Percentiles rank a stretch among this genome's conserved stretches.
These are phyloP conservation scores for Malassezia slooffiae DNA, from an alignment of 1,284 basidiomycete species.

Conservation along the genomic window DNA sequence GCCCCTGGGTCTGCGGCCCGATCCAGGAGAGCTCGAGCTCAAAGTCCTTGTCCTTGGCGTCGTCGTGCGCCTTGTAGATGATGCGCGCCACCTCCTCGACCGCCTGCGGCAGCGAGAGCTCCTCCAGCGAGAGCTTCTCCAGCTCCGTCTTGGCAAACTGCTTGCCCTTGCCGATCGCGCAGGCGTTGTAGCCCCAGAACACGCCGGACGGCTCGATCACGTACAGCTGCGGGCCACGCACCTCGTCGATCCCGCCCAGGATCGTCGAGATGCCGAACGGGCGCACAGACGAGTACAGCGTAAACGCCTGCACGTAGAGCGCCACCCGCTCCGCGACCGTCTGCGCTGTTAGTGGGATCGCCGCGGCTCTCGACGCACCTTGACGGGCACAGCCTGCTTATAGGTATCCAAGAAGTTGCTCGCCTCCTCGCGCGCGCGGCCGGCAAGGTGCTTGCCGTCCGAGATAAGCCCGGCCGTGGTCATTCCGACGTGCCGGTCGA, in stretches of 20 bases:
- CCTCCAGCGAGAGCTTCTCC: constrained; percentile 79
- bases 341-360: constrained; percentile 49
- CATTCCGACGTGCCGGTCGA: constrained; percentile 86
- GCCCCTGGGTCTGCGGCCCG: constrained; percentile 67
- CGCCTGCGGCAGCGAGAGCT: constrained; percentile 54
- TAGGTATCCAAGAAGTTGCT: constrained; percentile 65
- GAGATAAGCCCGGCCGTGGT: constrained; percentile 70
- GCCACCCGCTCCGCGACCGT: constrained; percentile 71
- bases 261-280: constrained; percentile 93
- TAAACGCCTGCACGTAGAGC: constrained; percentile 86
- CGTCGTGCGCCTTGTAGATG: constrained; percentile 94
- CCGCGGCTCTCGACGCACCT: constrained; percentile 54
- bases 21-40: constrained; percentile 98
- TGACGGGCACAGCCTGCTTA: constrained; percentile 65
- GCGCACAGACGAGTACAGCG: constrained; percentile 91
- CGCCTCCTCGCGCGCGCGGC: constrained; percentile 75
- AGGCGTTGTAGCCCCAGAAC: constrained; percentile 56
- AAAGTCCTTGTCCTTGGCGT: constrained; percentile 92
- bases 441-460: constrained; percentile 80
- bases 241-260: constrained; percentile 76
- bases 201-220: constrained; percentile 92
- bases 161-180: constrained; percentile 85
- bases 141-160: constrained; percentile 96
- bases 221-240: constrained; percentile 61
- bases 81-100: constrained; percentile 42